Evolutionary conservation across 2,329 filamentous ascomycete genomes (phyloP), one percentile per base, ranked within the genome.

Genomic region (Penicillium sp.): DNA sequence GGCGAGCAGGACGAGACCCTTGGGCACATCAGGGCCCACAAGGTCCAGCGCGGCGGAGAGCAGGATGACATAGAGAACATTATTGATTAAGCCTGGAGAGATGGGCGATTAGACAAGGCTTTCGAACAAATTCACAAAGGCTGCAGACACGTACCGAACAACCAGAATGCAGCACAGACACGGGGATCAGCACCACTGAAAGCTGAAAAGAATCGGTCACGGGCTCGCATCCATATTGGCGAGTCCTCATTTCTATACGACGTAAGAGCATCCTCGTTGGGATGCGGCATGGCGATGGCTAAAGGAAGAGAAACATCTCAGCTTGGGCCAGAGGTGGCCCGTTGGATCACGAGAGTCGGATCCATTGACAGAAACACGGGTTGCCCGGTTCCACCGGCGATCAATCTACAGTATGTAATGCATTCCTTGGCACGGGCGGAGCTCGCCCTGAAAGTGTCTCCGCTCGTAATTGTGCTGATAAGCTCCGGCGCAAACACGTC

Each of bases 41-140:
- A 98, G 84, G 58, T 98, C 92, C 55, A 95, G 84, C 3, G 92
- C 92, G 23, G 92, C 85, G 18, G 88, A 93, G 56, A 98, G 83
- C 60, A 96, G 92, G 62, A 96, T 85, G 39, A 96, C 90, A 66
- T 95, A 96, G 67, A 95, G 84, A 52, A 96, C 86, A 69, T 96
- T 96, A 67, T 98, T 96, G 61, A 96, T 92, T 12, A 92, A 70
- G 35, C 86, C 86, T 90, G 56, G 2, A 15, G 16, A 18, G 25
- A 25, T 35, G n/a, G 12, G 17, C 20, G 12, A 13, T 35, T 27
- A 35, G 30, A n/a, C 3, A 4, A 10, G 13, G n/a, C n/a, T n/a
- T n/a, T n/a, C n/a, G n/a, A n/a, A n/a, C n/a, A n/a, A n/a, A n/a
- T n/a, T n/a, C n/a, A n/a, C n/a, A n/a, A n/a, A n/a, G 11, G 10